A percentile compares a stretch with the other conserved stretches of the same genome.
These are phyloP conservation scores for Puccinia brachypodii DNA, from an alignment of 1,284 basidiomycete genomes.

Conservation along the genomic window DNA sequence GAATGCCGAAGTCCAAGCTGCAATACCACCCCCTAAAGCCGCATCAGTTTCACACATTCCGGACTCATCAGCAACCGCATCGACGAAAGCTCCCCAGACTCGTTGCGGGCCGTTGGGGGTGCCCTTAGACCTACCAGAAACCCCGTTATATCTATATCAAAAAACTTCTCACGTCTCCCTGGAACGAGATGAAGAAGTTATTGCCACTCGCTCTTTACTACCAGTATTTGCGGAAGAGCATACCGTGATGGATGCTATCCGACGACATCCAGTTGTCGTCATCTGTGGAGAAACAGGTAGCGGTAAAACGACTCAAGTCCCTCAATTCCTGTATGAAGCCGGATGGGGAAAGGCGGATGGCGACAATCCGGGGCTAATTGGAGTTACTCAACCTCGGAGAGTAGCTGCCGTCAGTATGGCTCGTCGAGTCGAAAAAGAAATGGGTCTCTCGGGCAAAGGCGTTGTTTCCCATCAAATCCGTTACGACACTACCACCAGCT, in stretches of 20 bases:
- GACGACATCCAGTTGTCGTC: constrained; percentile 75
- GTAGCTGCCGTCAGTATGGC: constrained; percentile 98
- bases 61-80: background rate
- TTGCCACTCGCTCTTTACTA: constrained; percentile 74
- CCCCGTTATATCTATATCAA: constrained; percentile 50
- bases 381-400: constrained; percentile 93
- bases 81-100: background rate
- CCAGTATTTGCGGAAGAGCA: constrained; percentile 95
- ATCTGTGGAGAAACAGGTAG: constrained; percentile 87
- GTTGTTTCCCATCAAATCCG: constrained; percentile 94
- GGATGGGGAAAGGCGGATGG: constrained; percentile 82
- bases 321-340: constrained; percentile 90
- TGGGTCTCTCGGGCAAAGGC: constrained; percentile 68
- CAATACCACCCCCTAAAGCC: background rate
- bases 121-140: constrained; percentile 39
- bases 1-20: background rate
- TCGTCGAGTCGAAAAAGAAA: constrained; percentile 81
- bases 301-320: constrained; percentile 97
- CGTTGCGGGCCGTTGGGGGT: constrained; percentile 44
- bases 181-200: constrained; percentile 70
- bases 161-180: constrained; percentile 65
- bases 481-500: constrained; percentile 88
- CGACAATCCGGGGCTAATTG: constrained; percentile 96
- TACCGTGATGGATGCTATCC: constrained; percentile 84
- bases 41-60: background rate